Base-by-base conservation (phyloP, 1,284 basidiomycete species). In the Xerocomus amazonicus region DNA sequence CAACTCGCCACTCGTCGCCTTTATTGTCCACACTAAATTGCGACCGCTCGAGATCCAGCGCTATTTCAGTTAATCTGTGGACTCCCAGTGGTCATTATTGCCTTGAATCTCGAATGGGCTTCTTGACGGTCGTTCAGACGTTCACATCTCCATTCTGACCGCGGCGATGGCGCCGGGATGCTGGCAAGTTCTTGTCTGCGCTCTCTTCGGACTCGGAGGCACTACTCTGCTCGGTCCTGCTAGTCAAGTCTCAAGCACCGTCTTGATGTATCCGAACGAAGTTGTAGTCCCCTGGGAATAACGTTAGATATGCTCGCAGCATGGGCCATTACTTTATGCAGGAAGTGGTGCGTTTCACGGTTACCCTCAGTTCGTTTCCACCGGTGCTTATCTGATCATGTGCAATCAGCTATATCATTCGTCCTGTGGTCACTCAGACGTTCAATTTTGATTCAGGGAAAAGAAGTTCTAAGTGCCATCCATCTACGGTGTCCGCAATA, bases 81-180 rank as follows among this genome's bases (percentile, higher is more conserved):
- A 37, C 41, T 8, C 32, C 33, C 37, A 17, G 27, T 9, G 46
- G 31, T 12, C 29, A 31, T 31, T 13, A 28, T 28, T 34, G 28
- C 32, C 35, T 40, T 23, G 37, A 23, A 43, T 44, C 8, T 39
- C 35, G 23, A 43, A 43, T 31, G 44, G 48, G 14, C 39, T 51
- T 51, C 31, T 37, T 12, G 36, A 14, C 5, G 19, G 2, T 23
- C 4, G 19, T 23, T 23, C 19, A 14, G 34, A 42, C 14, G 51
- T 43, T 41, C 40, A 45, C 48, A 65, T 63, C 49, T 63, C 56
- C 59, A 63, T 54, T 43, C 38, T 59, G 34, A 9, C 59, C 57
- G 61, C 57, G 48, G 57, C 59, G 63, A 66, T 50, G 63, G 59
- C 63, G 51, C 53, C 59, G 59, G 62, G 52, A 13, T 47, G 16